Base-by-base conservation (phyloP, 768 basidiomycete species). In the Antrodiella citrinella region DNA sequence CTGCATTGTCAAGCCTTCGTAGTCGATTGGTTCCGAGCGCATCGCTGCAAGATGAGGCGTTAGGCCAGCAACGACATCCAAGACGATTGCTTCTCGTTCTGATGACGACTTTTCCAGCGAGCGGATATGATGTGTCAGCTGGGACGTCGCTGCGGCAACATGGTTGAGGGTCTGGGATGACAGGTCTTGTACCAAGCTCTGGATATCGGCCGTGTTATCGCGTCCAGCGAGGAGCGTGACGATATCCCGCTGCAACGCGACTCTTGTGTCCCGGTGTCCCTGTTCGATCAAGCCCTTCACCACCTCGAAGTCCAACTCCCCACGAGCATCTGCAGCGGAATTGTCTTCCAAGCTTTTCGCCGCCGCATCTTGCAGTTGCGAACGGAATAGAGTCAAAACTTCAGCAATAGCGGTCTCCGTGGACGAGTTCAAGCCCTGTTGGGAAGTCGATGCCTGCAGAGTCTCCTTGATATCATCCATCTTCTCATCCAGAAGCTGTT, bases 241-340 rank as follows among this genome's bases (percentile, higher is more conserved):
- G n/a, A 89, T 64, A 57, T 89, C 85, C 9, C 67, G 74, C 60
- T 78, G 79, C 49, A 92, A 61, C 12, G 74, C 58, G 2, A 72
- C 67, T 1, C 81, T 66, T n/a, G 81, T 65, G 51, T 86, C 79
- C 35, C 75, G 71, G 26, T 87, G 81, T 11, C 80, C 78, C 56
- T 85, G 76, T 54, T 86, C 78, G 19, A 91, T 70, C 30, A 81
- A 70, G 52, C 80, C 80, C 59, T 76, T 83, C 60, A 91, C 74
- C 53, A 87, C 68, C 59, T 88, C 83, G 61, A 88, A 80, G 65
- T 91, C 88, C 21, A 89, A 66, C 55, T 91, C 87, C 18, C 84
- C 86, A 24, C 80, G 78, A 20, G 83, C 86, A 57, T 88, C 85
- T 67, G 78, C 69, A 57, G 78, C 80, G 52, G 75, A 77, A n/a